phyloP scores from a whole-genome alignment of 345 rosid genomes.

The Pistacia integerrima region DNA sequence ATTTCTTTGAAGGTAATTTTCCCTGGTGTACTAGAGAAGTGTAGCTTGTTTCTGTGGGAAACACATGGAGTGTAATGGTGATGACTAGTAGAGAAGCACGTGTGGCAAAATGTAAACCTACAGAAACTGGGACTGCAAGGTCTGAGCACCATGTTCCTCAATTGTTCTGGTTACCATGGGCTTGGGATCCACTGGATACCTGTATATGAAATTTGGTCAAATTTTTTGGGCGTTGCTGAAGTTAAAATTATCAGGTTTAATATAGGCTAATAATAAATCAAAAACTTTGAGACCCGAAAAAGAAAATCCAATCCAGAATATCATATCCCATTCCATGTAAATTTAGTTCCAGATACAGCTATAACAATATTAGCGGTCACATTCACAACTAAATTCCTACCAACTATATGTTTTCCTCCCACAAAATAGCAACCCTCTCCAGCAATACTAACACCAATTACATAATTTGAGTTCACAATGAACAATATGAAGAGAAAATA shows the following conservation, averaged over 20 bases:
- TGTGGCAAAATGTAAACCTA: constrained; percentile 38
- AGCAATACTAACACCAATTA: neutral
- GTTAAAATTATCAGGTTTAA: neutral
- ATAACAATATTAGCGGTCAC: neutral
- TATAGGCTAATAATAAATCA: neutral
- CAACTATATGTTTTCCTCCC: neutral
- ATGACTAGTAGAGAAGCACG: constrained; percentile 19
- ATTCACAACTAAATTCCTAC: neutral
- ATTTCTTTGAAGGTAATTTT: neutral
- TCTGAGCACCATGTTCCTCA: too few species aligned
- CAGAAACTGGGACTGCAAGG: neutral
- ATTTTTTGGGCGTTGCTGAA: neutral
- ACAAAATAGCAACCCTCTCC: neutral
- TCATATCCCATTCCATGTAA: too few species aligned
- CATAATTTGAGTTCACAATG: neutral
- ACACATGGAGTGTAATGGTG: constrained; percentile 35
- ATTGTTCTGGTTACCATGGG: too few species aligned
- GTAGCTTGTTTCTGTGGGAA: neutral
- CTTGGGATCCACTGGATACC: neutral
- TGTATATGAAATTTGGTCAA: neutral
- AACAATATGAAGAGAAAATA: neutral
- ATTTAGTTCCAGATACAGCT: neutral
- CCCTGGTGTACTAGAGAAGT: neutral
- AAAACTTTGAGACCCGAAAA: too few species aligned
- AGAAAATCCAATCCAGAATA: too few species aligned